phyloP scores from a whole-genome alignment of 257 asterid genomes.

The Solanum bukasovii region DNA sequence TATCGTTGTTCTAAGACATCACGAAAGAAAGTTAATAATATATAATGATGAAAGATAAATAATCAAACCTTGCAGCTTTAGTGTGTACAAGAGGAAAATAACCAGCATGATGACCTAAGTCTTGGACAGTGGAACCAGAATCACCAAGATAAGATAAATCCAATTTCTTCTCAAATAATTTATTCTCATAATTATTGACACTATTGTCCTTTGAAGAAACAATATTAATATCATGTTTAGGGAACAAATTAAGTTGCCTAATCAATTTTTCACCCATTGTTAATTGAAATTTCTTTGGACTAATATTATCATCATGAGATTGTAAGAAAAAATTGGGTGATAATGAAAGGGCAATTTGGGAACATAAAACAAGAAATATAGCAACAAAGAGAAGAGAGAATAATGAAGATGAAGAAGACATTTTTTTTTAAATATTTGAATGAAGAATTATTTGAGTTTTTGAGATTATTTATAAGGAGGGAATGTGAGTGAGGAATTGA shows the following conservation, averaged over 20 bases:
- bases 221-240: conserved; percentile 32
- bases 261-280: conserved; percentile 35
- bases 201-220: not conserved
- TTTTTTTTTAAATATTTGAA: not conserved
- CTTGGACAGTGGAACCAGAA: conserved; percentile 22
- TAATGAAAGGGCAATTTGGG: conserved; percentile 4
- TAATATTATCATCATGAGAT: not conserved
- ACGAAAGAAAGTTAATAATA: not conserved
- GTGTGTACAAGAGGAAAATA: conserved; percentile 45
- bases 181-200: not conserved
- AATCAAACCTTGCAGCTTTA: conserved; percentile 44
- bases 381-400: conserved; percentile 1
- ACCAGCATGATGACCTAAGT: conserved; percentile 70
- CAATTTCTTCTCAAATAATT: conserved; percentile 46
- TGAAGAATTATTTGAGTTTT: conserved; percentile 12
- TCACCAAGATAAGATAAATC: conserved; percentile 23
- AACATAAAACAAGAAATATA: not conserved
- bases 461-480: not conserved
- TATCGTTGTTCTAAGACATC: fast-evolving
- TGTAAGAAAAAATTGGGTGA: not conserved
- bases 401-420: not conserved
- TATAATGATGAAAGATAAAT: not conserved
- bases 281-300: conserved; percentile 6
- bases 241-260: conserved; percentile 47
- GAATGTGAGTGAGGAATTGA: not conserved